Conservation (phyloP, 2,329 filamentous ascomycete genomes). For the Fusarium sp. region DNA sequence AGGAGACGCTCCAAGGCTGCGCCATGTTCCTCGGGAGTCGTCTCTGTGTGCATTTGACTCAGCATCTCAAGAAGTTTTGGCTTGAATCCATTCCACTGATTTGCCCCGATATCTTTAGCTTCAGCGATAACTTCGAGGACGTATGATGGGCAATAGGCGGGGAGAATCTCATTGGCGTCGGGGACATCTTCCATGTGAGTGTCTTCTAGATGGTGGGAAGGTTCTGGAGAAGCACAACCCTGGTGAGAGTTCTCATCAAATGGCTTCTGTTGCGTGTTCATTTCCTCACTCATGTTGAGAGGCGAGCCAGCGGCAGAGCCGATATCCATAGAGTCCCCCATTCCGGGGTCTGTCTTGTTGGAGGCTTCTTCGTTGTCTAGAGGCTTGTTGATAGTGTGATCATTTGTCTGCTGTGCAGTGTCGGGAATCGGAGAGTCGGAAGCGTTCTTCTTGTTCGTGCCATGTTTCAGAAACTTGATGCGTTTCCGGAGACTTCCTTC, state of each 20-base stretch:
- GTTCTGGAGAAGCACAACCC: neutral
- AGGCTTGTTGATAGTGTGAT: neutral
- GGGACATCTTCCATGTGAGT: constrained; percentile 8
- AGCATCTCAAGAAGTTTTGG: constrained; percentile 20
- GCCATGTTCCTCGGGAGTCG: constrained; percentile 7
- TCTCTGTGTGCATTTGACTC: neutral
- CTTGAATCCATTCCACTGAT: constrained; percentile 14
- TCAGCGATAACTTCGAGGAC: constrained; percentile 1
- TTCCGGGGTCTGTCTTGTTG: neutral
- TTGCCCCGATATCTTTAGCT: neutral
- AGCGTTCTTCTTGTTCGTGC: neutral
- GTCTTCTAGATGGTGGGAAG: neutral
- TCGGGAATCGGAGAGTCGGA: neutral
- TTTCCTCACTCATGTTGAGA: neutral
- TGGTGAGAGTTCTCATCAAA: neutral
- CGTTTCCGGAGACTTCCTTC: constrained; percentile 10
- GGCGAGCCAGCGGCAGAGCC: neutral
- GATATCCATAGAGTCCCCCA: neutral
- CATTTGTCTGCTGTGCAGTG: neutral
- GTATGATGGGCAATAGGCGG: neutral
- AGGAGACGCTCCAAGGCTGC: constrained; percentile 18
- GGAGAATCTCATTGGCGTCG: neutral
- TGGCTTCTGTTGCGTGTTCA: neutral
- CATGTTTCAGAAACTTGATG: constrained; percentile 2
- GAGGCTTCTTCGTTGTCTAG: neutral